These are phyloP conservation scores for Handroanthus guayacan DNA, from an alignment of 257 asterid genomes.

Conservation along the genomic window DNA sequence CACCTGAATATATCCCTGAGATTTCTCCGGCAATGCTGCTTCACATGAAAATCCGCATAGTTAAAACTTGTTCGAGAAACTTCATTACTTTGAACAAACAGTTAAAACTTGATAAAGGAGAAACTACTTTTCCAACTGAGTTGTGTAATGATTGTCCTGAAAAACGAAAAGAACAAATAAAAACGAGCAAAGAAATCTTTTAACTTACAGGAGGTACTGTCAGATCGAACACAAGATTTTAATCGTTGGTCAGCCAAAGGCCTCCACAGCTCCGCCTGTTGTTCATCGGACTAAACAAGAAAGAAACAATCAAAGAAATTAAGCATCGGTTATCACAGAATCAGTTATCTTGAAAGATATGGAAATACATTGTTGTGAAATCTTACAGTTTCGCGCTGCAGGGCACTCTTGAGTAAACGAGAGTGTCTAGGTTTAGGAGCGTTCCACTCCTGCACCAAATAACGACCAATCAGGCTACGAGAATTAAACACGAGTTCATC, in stretches of 20 bases:
- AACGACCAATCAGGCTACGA: conserved; percentile 2
- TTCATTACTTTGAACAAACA: conserved; percentile 4
- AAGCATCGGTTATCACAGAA: conserved; percentile 20
- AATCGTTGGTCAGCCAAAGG: conserved; percentile 74
- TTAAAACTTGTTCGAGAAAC: not conserved
- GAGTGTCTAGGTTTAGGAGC: conserved; percentile 91
- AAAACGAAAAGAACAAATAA: not conserved
- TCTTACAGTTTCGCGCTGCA: conserved; percentile 67
- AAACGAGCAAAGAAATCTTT: conserved; percentile 20
- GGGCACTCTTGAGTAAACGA: conserved; percentile 77
- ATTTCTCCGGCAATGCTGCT: conserved; percentile 71
- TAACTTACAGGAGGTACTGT: conserved; percentile 55
- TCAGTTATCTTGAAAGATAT: conserved; percentile 17
- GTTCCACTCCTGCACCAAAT: conserved; percentile 75
- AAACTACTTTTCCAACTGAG: not conserved
- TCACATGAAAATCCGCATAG: conserved; percentile 21
- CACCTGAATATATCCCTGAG: conserved; percentile 87
- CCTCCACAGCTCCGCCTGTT: conserved; percentile 71
- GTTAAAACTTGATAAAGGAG: not conserved
- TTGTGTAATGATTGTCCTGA: not conserved
- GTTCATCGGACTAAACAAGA: conserved; percentile 56
- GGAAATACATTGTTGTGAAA: conserved; percentile 13
- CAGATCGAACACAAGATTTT: conserved; percentile 54
- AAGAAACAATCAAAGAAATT: conserved; percentile 23
- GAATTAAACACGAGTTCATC: conserved; percentile 24